A percentile compares a stretch with the other conserved stretches of the same genome.
phyloP scores from a whole-genome alignment of 2,329 filamentous ascomycete genomes.

The Penicillium sp. region DNA sequence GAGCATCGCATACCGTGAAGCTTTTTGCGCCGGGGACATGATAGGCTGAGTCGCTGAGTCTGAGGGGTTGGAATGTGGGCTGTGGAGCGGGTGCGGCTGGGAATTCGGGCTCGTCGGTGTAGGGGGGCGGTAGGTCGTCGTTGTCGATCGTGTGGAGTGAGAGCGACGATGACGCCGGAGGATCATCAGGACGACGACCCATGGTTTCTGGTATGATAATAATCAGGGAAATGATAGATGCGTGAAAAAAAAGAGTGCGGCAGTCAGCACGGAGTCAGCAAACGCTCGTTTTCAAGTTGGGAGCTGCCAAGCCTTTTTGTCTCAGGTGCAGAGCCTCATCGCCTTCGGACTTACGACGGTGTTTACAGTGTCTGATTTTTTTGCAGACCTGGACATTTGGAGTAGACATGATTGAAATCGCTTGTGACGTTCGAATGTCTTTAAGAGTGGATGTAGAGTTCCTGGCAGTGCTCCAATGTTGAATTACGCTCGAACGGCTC shows the following conservation, averaged over 20 bases:
- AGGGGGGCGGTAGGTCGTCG: constrained; percentile 23
- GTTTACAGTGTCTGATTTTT: background rate
- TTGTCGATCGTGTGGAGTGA: constrained; percentile 19
- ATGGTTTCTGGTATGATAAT: background rate
- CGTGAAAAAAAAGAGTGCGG: background rate
- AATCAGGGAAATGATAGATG: background rate
- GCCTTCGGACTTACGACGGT: background rate
- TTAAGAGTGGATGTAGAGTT: no score
- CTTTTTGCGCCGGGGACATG: constrained; percentile 11
- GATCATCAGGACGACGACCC: constrained; percentile 15
- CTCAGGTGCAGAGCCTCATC: background rate
- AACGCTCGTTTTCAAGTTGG: no score
- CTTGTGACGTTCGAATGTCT: no score
- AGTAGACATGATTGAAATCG: no score
- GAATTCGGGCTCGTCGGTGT: constrained; percentile 19
- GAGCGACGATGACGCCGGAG: constrained; percentile 14
- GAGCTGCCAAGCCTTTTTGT: background rate
- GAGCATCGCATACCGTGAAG: constrained; percentile 6
- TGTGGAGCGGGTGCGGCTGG: background rate
- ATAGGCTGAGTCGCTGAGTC: constrained; percentile 21
- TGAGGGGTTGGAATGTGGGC: constrained; percentile 10
- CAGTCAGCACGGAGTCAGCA: background rate
- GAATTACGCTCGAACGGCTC: no score
- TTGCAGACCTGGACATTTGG: background rate
- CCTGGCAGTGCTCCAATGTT: no score